A percentile compares a stretch with the other conserved stretches of the same genome.
phyloP scores from a whole-genome alignment of 2,329 filamentous ascomycete genomes.

The Aspergillus sp. region DNA sequence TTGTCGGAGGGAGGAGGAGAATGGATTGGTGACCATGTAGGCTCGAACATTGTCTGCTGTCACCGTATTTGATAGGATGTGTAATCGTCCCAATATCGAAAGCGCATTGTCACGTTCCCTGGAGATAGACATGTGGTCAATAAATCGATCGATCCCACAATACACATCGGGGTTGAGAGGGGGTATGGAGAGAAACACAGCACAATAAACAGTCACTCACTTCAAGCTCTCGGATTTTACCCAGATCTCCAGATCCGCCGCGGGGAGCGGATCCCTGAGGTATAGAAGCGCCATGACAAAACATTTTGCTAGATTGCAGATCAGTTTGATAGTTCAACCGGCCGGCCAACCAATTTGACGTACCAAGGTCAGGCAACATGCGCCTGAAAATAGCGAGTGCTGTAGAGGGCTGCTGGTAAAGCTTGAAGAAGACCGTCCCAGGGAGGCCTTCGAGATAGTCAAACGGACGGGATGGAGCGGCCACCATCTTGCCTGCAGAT shows the following conservation, averaged over 20 bases:
- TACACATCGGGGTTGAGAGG: background rate
- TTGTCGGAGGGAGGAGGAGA: constrained; percentile 77
- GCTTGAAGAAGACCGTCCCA: constrained; percentile 81
- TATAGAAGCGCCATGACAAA: constrained; percentile 96
- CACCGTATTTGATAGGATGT: constrained; percentile 72
- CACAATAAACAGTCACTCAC: constrained; percentile 36
- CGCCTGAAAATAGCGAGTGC: constrained; percentile 93
- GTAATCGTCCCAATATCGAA: constrained; percentile 76
- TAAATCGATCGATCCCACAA: background rate
- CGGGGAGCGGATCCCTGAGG: constrained; percentile 74
- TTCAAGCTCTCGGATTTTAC: constrained; percentile 66
- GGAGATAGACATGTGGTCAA: background rate
- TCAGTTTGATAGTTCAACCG: background rate
- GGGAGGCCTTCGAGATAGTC: constrained; percentile 93
- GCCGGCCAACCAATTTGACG: constrained; percentile 19
- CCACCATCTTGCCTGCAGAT: constrained; percentile 48
- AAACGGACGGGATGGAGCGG: constrained; percentile 62
- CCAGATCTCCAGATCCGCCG: constrained; percentile 83
- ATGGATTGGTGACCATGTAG: constrained; percentile 76
- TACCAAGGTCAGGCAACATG: constrained; percentile 91
- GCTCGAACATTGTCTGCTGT: constrained; percentile 64
- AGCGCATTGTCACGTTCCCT: constrained; percentile 83
- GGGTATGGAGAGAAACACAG: background rate
- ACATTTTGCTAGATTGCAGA: constrained; percentile 68
- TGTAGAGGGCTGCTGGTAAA: constrained; percentile 95